Evolutionary conservation across 73 alveolate genomes (phyloP).

Genomic region (Paramecium sexaurelia): DNA sequence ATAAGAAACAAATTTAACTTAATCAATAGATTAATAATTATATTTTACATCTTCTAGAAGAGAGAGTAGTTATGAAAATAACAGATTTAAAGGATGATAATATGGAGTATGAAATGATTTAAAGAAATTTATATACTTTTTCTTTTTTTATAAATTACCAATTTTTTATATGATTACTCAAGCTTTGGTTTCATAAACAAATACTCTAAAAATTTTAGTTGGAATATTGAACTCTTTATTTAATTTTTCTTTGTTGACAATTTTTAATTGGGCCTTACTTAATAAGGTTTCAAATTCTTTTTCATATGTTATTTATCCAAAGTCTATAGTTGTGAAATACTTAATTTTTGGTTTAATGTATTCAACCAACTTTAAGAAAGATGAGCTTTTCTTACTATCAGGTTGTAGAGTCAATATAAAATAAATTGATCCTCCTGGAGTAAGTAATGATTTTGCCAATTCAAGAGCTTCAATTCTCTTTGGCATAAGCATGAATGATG

Average conservation of each 20-base stretch:
- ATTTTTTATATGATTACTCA: not conserved
- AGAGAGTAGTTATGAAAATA: not conserved
- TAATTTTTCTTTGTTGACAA: conserved; percentile 44
- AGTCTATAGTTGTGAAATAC: conserved; percentile 63
- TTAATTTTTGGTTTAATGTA: conserved; percentile 61
- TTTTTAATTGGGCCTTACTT: not conserved
- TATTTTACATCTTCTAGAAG: not conserved
- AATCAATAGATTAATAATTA: not conserved
- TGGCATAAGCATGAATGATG: conserved; percentile 68
- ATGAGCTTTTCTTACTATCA: conserved; percentile 50
- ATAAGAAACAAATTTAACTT: not conserved
- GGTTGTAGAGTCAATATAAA: conserved; percentile 65
- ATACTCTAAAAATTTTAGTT: conserved; percentile 56
- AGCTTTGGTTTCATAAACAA: conserved; percentile 47
- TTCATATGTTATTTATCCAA: conserved; percentile 64
- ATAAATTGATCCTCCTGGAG: conserved; percentile 28
- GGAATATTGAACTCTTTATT: conserved; percentile 43
- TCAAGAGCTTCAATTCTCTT: conserved; percentile 56
- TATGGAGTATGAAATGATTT: not conserved
- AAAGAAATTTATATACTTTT: not conserved
- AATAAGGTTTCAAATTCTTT: conserved; percentile 54
- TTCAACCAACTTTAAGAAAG: conserved; percentile 15
- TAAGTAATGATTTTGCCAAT: conserved; percentile 49
- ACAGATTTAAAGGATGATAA: not conserved
- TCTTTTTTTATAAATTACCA: not conserved